These are phyloP conservation scores for Lasiodiplodia sp. DNA, from an alignment of 2,329 filamentous ascomycete genomes.

Conservation along the genomic window DNA sequence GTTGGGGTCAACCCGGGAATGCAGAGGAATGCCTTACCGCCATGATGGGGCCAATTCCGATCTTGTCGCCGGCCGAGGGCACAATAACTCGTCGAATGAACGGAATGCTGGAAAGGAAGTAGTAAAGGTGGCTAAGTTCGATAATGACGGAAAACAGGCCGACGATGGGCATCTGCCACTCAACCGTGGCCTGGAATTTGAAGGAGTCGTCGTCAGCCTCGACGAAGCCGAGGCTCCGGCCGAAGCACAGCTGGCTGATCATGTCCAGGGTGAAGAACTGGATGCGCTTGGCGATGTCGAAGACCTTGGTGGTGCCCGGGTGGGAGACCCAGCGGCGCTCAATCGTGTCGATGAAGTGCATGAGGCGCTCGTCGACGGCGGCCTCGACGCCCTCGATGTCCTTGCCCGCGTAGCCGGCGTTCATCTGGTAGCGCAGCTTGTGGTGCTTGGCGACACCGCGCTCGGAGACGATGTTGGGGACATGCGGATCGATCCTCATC, in stretches of 20 bases:
- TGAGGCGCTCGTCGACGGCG: constrained; percentile 44
- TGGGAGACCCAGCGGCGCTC: constrained; percentile 37
- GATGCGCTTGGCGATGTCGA: constrained; percentile 45
- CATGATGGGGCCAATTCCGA: constrained; percentile 34
- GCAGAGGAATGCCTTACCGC: constrained; percentile 19
- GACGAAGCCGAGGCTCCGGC: constrained; percentile 58
- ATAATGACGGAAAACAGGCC: constrained; percentile 19
- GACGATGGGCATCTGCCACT: constrained; percentile 25
- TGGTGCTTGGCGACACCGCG: constrained; percentile 48
- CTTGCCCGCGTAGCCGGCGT: constrained; percentile 50
- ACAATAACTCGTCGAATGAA: constrained; percentile 16
- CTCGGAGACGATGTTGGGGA: constrained; percentile 50
- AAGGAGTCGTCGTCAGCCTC: constrained; percentile 55
- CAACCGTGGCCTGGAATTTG: constrained; percentile 53
- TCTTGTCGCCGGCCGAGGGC: constrained; percentile 19
- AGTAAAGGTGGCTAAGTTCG: constrained; percentile 19
- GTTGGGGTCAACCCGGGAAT: background rate
- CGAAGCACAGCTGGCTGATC: constrained; percentile 51
- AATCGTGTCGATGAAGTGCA: constrained; percentile 19
- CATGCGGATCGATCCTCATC: constrained; percentile 48
- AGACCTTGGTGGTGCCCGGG: constrained; percentile 40
- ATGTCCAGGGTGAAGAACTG: constrained; percentile 53
- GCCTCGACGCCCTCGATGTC: constrained; percentile 48
- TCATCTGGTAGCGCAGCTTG: constrained; percentile 47
- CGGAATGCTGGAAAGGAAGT: constrained; percentile 13